These are phyloP conservation scores for Lepraria neglecta DNA, from an alignment of 495 filamentous ascomycete genomes.

Conservation along the genomic window DNA sequence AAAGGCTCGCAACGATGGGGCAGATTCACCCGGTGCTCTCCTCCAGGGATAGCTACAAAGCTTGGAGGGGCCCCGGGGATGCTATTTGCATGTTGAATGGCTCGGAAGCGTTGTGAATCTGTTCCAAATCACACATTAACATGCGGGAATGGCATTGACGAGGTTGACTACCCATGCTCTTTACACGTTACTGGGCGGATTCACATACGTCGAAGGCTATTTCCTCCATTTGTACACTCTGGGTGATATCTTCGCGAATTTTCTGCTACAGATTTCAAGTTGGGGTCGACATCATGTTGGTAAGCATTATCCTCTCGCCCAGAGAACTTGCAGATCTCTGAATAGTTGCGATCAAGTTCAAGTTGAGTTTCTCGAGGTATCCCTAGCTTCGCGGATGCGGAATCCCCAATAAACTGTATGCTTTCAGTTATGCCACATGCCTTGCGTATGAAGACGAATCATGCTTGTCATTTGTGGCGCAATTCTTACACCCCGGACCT, in stretches of 20 bases:
- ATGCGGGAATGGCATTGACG: no score
- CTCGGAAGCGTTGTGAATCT: neutral
- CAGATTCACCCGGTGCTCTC: neutral
- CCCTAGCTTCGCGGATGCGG: conserved; percentile 10
- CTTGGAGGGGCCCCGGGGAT: neutral
- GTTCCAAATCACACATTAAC: no score
- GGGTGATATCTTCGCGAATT: neutral
- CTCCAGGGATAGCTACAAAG: neutral
- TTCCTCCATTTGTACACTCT: neutral
- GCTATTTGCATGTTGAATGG: neutral
- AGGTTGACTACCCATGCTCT: no score
- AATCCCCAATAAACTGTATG: conserved; percentile 8
- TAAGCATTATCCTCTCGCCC: conserved; percentile 1
- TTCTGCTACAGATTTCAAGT: conserved; percentile 4
- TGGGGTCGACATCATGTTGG: conserved; percentile 5
- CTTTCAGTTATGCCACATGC: neutral
- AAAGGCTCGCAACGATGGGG: neutral
- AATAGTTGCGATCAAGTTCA: conserved; percentile 16
- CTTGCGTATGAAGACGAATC: neutral
- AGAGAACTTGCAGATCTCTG: conserved; percentile 19
- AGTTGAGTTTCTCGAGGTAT: conserved; percentile 6
- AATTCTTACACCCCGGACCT: neutral
- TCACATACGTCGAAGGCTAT: no score
- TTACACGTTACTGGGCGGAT: no score
- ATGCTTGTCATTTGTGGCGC: conserved; percentile 16